Evolutionary conservation across 148 eudicot species (phyloP).

Genomic region (Cornus florida): DNA sequence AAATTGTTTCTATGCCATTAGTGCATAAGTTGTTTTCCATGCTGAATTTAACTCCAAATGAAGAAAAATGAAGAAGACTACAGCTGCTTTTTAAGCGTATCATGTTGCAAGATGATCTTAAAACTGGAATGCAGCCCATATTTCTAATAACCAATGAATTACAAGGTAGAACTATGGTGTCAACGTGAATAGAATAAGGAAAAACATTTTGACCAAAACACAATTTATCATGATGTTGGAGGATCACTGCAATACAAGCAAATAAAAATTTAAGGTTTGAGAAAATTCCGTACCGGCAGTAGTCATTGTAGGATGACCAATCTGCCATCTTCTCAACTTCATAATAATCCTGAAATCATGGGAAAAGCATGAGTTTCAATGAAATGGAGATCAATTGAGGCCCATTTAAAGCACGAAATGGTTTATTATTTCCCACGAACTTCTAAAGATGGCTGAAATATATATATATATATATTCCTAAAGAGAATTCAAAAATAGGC

Average conservation of each 20-base stretch:
- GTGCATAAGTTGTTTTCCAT: background rate
- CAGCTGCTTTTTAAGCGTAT: background rate
- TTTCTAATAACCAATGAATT: no score
- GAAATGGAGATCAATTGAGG: background rate
- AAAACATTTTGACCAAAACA: background rate
- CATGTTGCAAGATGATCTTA: no score
- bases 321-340: constrained; percentile 73
- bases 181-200: background rate
- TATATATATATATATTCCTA: no score
- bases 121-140: no score
- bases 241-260: background rate
- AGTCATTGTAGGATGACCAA: constrained; percentile 66
- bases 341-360: constrained; percentile 47
- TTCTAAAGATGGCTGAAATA: background rate
- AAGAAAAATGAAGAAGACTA: background rate
- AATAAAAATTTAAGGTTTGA: constrained; percentile 6
- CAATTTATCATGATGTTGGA: background rate
- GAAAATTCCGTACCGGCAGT: constrained; percentile 61
- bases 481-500: background rate
- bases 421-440: background rate
- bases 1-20: background rate
- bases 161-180: background rate
- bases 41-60: background rate
- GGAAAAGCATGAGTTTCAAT: background rate
- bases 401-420: background rate